Conservation (phyloP, 495 filamentous ascomycete genomes). For the Evernia prunastri region DNA sequence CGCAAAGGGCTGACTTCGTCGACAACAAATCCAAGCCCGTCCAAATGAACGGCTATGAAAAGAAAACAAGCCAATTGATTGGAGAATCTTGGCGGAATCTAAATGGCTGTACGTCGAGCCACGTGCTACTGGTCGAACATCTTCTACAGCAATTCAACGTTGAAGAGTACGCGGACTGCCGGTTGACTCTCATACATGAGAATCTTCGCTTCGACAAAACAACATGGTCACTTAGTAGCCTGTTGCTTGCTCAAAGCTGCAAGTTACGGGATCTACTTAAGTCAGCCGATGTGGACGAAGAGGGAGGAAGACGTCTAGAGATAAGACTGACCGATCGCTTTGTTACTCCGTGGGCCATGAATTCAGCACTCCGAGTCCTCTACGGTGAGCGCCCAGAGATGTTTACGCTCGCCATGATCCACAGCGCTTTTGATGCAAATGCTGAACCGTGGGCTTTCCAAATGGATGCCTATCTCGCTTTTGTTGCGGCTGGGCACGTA, state of each 20-base stretch:
- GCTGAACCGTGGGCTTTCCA: not conserved
- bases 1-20: not conserved
- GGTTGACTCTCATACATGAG: slow-evolving; percentile 18
- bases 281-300: slow-evolving; percentile 17
- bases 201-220: slow-evolving; percentile 5
- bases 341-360: slow-evolving; percentile 43
- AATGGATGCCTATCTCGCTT: slow-evolving; percentile 34
- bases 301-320: slow-evolving; percentile 31
- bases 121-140: slow-evolving; percentile 12
- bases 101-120: not conserved
- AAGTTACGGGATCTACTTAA: slow-evolving; percentile 36
- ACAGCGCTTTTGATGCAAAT: slow-evolving; percentile 39
- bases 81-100: not conserved
- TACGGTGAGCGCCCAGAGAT: slow-evolving; percentile 40
- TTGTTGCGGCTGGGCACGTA: slow-evolving; percentile 46
- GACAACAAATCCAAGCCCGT: not conserved
- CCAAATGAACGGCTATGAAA: not conserved
- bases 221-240: slow-evolving; percentile 34
- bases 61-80: not conserved
- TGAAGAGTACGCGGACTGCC: slow-evolving; percentile 24
- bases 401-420: slow-evolving; percentile 24
- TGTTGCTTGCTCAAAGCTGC: slow-evolving; percentile 47
- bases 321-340: slow-evolving; percentile 44
- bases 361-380: slow-evolving; percentile 40
- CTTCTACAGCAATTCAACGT: slow-evolving; percentile 23